These are phyloP conservation scores for Starmerella riodocensis DNA, from an alignment of 805 yeast species.

Conservation along the genomic window DNA sequence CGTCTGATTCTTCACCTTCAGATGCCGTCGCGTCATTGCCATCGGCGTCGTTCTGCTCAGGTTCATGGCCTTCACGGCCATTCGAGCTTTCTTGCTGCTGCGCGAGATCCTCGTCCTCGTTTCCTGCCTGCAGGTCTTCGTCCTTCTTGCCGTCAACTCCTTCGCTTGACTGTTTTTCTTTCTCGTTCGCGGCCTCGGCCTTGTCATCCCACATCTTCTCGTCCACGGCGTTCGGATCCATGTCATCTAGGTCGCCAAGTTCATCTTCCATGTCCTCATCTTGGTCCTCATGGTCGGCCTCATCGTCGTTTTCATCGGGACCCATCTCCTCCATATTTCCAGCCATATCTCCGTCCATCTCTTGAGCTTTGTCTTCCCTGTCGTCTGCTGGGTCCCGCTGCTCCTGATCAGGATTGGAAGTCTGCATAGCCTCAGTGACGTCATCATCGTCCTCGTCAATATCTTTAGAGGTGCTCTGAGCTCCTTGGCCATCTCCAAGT, in stretches of 20 bases:
- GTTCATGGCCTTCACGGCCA: conserved; percentile 57
- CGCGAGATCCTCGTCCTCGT: conserved; percentile 18
- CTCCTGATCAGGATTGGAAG: conserved; percentile 53
- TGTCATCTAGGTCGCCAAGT: conserved; percentile 73
- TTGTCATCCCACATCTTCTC: conserved; percentile 98
- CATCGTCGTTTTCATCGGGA: conserved; percentile 37
- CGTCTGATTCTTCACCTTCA: conserved; percentile 55
- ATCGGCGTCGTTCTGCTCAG: conserved; percentile 30
- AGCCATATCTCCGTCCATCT: conserved; percentile 94
- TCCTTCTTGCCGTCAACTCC: conserved; percentile 37
- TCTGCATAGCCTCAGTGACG: conserved; percentile 55
- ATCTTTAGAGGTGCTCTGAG: conserved; percentile 52
- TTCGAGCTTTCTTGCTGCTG: conserved; percentile 32
- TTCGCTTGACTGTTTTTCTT: conserved; percentile 72
- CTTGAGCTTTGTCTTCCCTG: conserved; percentile 80
- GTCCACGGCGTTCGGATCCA: conserved; percentile 89
- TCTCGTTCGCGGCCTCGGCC: conserved; percentile 45
- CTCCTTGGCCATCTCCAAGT: conserved; percentile 87
- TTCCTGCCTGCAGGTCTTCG: conserved; percentile 28
- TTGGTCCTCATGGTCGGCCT: conserved; percentile 40
- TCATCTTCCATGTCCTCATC: conserved; percentile 69
- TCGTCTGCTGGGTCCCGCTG: conserved; percentile 34
- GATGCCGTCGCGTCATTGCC: conserved; percentile 40
- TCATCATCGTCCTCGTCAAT: conserved; percentile 90
- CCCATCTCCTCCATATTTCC: conserved; percentile 76